Evolutionary conservation across 139 green algal genomes (phyloP).

Genomic region (Micractinium conductrix): DNA sequence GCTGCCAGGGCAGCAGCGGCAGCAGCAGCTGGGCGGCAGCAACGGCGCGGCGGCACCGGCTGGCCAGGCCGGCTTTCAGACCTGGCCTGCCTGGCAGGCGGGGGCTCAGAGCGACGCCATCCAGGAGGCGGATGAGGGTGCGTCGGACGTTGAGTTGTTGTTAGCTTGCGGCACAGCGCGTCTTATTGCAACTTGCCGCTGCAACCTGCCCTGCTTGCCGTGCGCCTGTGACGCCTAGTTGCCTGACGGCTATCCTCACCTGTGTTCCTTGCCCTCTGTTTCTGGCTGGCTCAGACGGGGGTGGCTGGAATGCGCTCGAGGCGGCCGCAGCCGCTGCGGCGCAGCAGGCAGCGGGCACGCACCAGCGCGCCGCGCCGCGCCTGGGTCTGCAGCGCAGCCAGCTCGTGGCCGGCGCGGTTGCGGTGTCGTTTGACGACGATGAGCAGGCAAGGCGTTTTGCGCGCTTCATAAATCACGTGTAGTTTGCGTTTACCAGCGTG

Average conservation of each 20-base stretch:
- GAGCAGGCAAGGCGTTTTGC: too few relatives aligned
- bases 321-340: neutral
- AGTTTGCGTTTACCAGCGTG: too few relatives aligned
- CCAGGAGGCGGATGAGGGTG: slow-evolving; percentile 13
- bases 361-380: neutral
- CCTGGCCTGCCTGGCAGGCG: neutral
- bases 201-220: too few relatives aligned
- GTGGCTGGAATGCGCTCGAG: neutral
- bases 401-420: neutral
- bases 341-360: neutral
- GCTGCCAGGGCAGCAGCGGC: neutral
- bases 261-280: too few relatives aligned
- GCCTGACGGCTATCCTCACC: too few relatives aligned
- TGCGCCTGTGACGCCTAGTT: too few relatives aligned
- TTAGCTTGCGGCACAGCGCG: too few relatives aligned
- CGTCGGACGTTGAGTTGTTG: too few relatives aligned
- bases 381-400: neutral
- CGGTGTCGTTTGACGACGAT: slow-evolving; percentile 9
- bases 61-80: neutral
- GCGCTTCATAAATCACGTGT: too few relatives aligned
- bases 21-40: neutral
- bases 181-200: too few relatives aligned
- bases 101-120: neutral
- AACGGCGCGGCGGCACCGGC: neutral
- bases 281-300: neutral